Evolutionary conservation across 306 rosid species (phyloP), one percentile per base, ranked within the genome.

Genomic region (Canavalia ensiformis): DNA sequence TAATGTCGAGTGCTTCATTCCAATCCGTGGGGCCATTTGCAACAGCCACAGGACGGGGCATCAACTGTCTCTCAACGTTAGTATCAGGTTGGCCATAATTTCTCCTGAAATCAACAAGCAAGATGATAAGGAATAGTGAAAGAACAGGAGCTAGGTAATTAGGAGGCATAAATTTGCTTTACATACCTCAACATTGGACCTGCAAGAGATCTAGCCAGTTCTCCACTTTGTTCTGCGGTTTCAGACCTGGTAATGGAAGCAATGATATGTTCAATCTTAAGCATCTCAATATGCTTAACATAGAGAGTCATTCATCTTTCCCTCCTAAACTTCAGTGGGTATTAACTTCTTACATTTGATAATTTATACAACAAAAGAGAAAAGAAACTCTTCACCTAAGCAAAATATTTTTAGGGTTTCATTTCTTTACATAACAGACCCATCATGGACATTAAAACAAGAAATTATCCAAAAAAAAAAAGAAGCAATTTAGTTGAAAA

Each of bases 1-100:
- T 96, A 59, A 94, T 92, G 72, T 96, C 97, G 66, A 96, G 86
- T 18, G 99, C 98, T 86, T 96, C 99, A 76, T 92, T 96, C 99
- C 99, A 96, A 84, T 96, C 93, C 10, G 95, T 91, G 81, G 98
- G 99, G 58, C 95, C 97, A 82, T 71, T 88, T 2, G 90, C 91
- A 63, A 89, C 86, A 54, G 89, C 44, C 39, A 90, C 76, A 29
- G 85, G 85, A 82, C 79, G 91, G 35, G 94, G 90, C 83, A 88
- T 54, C 47, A 87, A 45, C 75, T 85, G 96, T 79, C 92, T 86
- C 83, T 94, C 99, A 80, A 83, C 72, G 74, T 81, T 91, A 70
- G 72, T 75, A 82, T 96, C 99, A 37, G 92, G 72, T 85, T 87
- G 95, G 57, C 88, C 94, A 82, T 68, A 80, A 70, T 83, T 94